These are phyloP conservation scores for Sporothrix brasiliensis DNA, from an alignment of 2,329 filamentous ascomycete genomes.

Conservation along the genomic window DNA sequence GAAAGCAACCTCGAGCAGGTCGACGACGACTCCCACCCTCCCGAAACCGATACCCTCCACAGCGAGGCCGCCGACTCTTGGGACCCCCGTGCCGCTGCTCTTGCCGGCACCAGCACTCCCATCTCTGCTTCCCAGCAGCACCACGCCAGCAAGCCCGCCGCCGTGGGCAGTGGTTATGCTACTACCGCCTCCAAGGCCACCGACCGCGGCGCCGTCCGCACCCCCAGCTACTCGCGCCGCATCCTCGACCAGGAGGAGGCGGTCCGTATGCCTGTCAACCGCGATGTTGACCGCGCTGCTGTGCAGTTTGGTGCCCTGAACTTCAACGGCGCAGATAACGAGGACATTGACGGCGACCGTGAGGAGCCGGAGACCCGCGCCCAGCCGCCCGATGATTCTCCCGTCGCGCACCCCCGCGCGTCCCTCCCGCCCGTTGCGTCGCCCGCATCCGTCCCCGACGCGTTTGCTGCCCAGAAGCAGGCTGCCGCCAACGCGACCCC, in stretches of 20 bases:
- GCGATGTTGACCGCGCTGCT: slow-evolving; percentile 86
- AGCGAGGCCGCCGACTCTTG: slow-evolving; percentile 88
- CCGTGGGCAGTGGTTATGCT: slow-evolving; percentile 72
- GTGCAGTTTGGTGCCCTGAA: slow-evolving; percentile 97
- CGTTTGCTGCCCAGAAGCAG: slow-evolving; percentile 60
- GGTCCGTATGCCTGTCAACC: slow-evolving; percentile 96
- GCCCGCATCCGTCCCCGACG: slow-evolving; percentile 55
- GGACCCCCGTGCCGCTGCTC: slow-evolving; percentile 66
- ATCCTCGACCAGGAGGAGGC: slow-evolving; percentile 95
- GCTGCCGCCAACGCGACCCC: slow-evolving; percentile 44
- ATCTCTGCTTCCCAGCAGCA: slow-evolving; percentile 65
- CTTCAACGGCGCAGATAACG: slow-evolving; percentile 77
- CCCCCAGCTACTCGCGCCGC: slow-evolving; percentile 79
- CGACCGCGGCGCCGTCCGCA: slow-evolving; percentile 63
- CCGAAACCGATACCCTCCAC: slow-evolving; percentile 78
- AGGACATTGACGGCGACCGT: slow-evolving; percentile 90
- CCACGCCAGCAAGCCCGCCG: slow-evolving; percentile 58
- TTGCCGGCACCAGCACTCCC: slow-evolving; percentile 67
- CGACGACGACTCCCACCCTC: slow-evolving; percentile 75
- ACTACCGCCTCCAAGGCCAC: slow-evolving; percentile 81
- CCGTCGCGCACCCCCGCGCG: slow-evolving; percentile 79
- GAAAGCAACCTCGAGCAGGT: slow-evolving; percentile 91
- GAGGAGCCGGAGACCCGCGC: slow-evolving; percentile 94
- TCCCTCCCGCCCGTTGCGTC: slow-evolving; percentile 76
- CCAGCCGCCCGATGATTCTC: slow-evolving; percentile 91